Base-by-base conservation (phyloP, 2,329 filamentous ascomycete species). In the Neonectria hederae region DNA sequence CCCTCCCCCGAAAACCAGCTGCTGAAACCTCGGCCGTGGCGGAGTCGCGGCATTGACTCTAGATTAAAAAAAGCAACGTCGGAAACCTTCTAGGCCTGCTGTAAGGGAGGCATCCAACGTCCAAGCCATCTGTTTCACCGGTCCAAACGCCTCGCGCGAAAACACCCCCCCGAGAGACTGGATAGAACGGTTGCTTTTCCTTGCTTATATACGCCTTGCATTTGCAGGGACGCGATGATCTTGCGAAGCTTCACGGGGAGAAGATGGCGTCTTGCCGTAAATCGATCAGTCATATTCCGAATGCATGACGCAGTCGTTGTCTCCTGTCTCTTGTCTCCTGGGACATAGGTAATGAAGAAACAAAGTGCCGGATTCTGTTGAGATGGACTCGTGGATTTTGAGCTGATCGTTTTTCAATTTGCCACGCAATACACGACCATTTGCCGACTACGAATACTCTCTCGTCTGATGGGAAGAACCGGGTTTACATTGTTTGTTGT, bases 41-140 rank as follows among this genome's bases (percentile, higher is more conserved):
- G 21, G n/a, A 32, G 43, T 24, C 54, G 51, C 43, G 49, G 46
- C 17, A 5, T 19, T 38, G 13, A 19, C 17, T 32, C 40, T 4
- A 38, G 46, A 59, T 53, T 51, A 48, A 26, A 55, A 62, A 45
- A 28, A 51, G 46, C 46, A 51, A 51, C n/a, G 10, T 14, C 45
- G 9, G 22, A 28, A 21, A 21, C 51, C 17, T 42, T 26, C 26
- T n/a, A 46, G 28, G 24, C 57, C 32, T 40, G 17, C 58, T 55
- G 58, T 51, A 54, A 61, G 58, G 58, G 58, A 48, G 51, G 26
- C 19, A 49, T 21, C 22, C 51, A 49, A 40, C 49, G 24, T 54
- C 58, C n/a, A 51, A 10, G 26, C 46, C 13, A 30, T 6, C 7
- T 32, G 9, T 14, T 3, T 11, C 46, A 32, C 11, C 17, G 4